Evolutionary conservation across 352 stramenopile genomes (phyloP).

Genomic region (Phytophthora vignae): DNA sequence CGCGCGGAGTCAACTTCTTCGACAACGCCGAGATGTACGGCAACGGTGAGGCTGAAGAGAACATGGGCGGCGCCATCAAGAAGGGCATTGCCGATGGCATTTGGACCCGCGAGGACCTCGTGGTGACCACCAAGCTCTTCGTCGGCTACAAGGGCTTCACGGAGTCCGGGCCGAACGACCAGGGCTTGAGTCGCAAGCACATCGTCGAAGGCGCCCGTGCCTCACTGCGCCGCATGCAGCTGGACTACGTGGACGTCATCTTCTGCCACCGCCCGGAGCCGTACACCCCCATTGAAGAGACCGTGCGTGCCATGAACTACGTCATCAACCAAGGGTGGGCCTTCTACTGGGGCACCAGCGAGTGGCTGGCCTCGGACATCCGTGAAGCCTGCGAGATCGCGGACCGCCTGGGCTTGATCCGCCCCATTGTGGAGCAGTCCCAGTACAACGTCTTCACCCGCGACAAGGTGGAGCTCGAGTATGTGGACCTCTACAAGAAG

Average conservation of each 20-base stretch:
- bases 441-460: slow-evolving; percentile 67
- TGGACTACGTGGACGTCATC: slow-evolving; percentile 66
- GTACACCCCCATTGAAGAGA: slow-evolving; percentile 66
- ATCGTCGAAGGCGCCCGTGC: slow-evolving; percentile 59
- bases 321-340: slow-evolving; percentile 27
- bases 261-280: slow-evolving; percentile 69
- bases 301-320: slow-evolving; percentile 65
- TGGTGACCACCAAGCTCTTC: slow-evolving; percentile 18
- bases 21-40: slow-evolving; percentile 19
- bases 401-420: slow-evolving; percentile 21
- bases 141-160: slow-evolving; percentile 26
- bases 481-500: slow-evolving; percentile 46
- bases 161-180: slow-evolving; percentile 24
- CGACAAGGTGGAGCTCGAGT: slow-evolving; percentile 58
- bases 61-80: slow-evolving; percentile 38
- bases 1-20: neutral
- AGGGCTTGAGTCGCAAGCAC: slow-evolving; percentile 51
- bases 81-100: slow-evolving; percentile 36
- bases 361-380: slow-evolving; percentile 13
- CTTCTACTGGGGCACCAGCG: slow-evolving; percentile 16
- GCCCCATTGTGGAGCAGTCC: slow-evolving; percentile 48
- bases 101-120: slow-evolving; percentile 32
- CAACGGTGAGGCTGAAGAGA: slow-evolving; percentile 14
- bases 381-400: slow-evolving; percentile 12
- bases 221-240: slow-evolving; percentile 26